Conservation (phyloP, 2,329 filamentous ascomycete species). For the Huntiella decipiens region DNA sequence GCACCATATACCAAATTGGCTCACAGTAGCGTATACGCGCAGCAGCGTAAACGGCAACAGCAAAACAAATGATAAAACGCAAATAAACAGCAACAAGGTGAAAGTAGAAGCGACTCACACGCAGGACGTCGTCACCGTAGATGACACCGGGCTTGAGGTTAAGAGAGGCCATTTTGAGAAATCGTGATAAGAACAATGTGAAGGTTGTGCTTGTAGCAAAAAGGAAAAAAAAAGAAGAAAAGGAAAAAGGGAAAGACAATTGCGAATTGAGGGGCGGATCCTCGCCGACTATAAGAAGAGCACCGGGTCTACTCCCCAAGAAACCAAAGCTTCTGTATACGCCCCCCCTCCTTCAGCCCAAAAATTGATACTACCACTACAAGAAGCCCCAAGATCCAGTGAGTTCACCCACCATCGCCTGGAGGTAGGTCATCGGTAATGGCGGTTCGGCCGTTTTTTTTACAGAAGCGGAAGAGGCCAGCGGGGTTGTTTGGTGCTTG, state of each 20-base stretch:
- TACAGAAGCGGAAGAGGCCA: too few species aligned
- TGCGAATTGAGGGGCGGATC: too few species aligned
- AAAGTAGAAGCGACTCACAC: conserved; percentile 10
- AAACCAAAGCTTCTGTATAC: background rate
- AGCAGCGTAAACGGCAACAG: background rate
- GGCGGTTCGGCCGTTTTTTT: too few species aligned
- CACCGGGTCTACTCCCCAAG: too few species aligned
- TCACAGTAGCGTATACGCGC: background rate
- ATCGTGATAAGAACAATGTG: conserved; percentile 11
- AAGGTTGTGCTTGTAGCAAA: conserved; percentile 7
- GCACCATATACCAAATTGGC: too few species aligned
- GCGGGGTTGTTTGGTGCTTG: too few species aligned
- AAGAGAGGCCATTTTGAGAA: conserved; percentile 20
- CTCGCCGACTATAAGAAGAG: too few species aligned
- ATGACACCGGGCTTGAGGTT: conserved; percentile 35
- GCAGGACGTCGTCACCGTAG: conserved; percentile 33
- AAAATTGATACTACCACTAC: too few species aligned
- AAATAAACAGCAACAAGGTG: background rate
- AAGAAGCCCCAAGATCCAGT: too few species aligned
- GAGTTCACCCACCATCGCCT: too few species aligned
- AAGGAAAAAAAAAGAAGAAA: conserved; percentile 4
- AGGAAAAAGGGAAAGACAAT: conserved; percentile 1
- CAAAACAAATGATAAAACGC: background rate
- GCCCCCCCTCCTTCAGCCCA: too few species aligned
- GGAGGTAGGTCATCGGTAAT: too few species aligned